phyloP scores from a whole-genome alignment of 352 stramenopile genomes.

The Globisporangium spinosum region DNA sequence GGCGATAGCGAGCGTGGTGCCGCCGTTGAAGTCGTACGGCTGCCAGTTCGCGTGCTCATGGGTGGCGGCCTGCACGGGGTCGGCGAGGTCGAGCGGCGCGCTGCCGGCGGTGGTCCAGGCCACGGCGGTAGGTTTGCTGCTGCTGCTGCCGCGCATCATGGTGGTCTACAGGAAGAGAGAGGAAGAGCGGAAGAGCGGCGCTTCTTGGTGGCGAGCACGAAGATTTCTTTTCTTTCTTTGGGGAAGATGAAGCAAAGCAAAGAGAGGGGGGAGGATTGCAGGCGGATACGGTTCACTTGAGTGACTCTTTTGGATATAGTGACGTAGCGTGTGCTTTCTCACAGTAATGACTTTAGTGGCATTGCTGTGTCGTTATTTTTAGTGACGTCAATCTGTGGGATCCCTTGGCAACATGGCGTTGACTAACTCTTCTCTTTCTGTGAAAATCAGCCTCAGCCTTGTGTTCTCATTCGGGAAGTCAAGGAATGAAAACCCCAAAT shows the following conservation, averaged over 20 bases:
- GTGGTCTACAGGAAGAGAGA: neutral
- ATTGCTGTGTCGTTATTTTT: neutral
- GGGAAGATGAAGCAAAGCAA: constrained; percentile 6
- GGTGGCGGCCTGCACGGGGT: constrained; percentile 28
- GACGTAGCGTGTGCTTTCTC: neutral
- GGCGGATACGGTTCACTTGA: neutral
- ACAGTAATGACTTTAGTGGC: neutral
- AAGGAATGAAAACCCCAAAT: no score
- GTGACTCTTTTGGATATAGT: neutral
- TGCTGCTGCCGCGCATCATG: constrained; percentile 17
- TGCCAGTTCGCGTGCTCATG: constrained; percentile 61
- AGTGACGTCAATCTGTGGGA: neutral
- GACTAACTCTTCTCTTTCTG: no score
- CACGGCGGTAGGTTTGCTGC: constrained; percentile 47
- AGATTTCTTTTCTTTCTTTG: constrained; percentile 8
- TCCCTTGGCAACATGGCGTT: no score
- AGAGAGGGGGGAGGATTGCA: neutral
- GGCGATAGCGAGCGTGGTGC: constrained; percentile 90
- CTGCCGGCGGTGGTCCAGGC: constrained; percentile 66
- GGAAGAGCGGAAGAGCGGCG: neutral
- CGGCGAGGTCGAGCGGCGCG: constrained; percentile 35
- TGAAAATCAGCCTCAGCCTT: no score
- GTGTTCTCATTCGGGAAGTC: no score
- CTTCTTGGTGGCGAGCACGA: constrained; percentile 1
- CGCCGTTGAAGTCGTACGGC: constrained; percentile 86